These are phyloP conservation scores for Eucalyptus grandis DNA, from an alignment of 345 rosid species.

Conservation along the genomic window DNA sequence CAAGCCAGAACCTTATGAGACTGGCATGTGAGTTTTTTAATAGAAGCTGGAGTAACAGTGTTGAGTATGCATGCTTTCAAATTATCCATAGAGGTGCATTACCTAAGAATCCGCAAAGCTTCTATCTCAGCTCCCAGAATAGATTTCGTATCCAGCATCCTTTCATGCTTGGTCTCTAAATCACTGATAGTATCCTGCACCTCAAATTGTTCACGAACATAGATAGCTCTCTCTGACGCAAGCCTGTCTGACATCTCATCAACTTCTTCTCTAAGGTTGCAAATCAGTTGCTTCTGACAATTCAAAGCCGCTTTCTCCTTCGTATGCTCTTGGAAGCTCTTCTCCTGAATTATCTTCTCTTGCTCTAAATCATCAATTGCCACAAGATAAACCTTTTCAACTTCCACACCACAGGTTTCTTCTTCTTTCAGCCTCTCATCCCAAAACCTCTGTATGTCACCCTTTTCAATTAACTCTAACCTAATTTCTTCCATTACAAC, in stretches of 20 bases:
- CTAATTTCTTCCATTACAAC: conserved; percentile 54
- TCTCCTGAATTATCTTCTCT: conserved; percentile 34
- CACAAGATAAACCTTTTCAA: conserved; percentile 27
- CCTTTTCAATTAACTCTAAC: conserved; percentile 47
- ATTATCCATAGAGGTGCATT: background rate
- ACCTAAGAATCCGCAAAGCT: conserved; percentile 80
- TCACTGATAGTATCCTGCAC: conserved; percentile 26
- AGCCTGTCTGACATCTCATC: conserved; percentile 70
- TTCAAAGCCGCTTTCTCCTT: conserved; percentile 81
- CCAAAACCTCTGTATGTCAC: conserved; percentile 60
- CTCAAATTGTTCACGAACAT: conserved; percentile 28
- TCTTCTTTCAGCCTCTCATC: conserved; percentile 47
- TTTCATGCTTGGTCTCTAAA: conserved; percentile 39
- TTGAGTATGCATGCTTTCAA: background rate
- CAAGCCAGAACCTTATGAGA: background rate
- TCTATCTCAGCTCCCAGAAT: conserved; percentile 68
- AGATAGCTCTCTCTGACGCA: conserved; percentile 35
- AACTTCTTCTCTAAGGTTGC: conserved; percentile 47
- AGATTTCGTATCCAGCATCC: conserved; percentile 47
- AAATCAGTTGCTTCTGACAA: conserved; percentile 72
- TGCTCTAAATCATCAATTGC: conserved; percentile 41
- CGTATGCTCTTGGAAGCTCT: conserved; percentile 23
- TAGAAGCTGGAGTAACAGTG: background rate
- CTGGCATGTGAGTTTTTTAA: background rate
- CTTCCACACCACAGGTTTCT: conserved; percentile 28